phyloP scores from a whole-genome alignment of 768 basidiomycete genomes.

The Mycena belliarum region DNA sequence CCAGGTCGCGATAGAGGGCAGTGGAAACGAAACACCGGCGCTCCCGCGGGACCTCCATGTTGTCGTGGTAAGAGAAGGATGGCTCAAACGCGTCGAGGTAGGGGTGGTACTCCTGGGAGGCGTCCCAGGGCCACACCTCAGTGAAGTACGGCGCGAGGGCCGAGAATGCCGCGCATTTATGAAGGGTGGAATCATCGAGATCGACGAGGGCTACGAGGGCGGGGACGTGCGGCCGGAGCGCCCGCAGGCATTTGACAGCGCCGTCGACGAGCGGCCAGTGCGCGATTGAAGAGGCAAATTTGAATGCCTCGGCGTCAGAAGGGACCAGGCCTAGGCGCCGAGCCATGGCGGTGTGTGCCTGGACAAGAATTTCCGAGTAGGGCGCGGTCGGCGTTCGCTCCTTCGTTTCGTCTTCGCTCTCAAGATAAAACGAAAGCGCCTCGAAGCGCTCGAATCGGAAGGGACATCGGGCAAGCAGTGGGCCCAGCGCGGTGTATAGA shows the following conservation, averaged over 20 bases:
- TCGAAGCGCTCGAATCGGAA: neutral
- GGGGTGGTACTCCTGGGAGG: neutral
- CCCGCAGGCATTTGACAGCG: neutral
- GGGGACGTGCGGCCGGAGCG: neutral
- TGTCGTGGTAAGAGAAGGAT: neutral
- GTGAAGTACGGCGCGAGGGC: neutral
- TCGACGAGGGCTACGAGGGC: neutral
- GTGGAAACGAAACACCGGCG: neutral
- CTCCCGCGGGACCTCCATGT: neutral
- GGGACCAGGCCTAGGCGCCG: neutral
- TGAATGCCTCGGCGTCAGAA: neutral
- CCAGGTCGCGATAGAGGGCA: neutral
- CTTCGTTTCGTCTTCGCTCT: slow-evolving; percentile 1
- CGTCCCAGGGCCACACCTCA: neutral
- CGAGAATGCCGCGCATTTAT: neutral
- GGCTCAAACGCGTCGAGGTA: neutral
- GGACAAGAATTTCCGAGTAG: neutral
- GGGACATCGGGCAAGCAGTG: neutral
- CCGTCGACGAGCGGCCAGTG: neutral
- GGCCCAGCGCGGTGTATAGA: neutral
- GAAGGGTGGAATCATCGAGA: neutral
- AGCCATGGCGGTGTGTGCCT: neutral
- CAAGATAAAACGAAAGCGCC: slow-evolving; percentile 5
- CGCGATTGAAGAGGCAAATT: neutral
- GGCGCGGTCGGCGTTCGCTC: neutral